These are phyloP conservation scores for Alternaria sp. DNA, from an alignment of 2,329 filamentous ascomycete species.

Conservation along the genomic window DNA sequence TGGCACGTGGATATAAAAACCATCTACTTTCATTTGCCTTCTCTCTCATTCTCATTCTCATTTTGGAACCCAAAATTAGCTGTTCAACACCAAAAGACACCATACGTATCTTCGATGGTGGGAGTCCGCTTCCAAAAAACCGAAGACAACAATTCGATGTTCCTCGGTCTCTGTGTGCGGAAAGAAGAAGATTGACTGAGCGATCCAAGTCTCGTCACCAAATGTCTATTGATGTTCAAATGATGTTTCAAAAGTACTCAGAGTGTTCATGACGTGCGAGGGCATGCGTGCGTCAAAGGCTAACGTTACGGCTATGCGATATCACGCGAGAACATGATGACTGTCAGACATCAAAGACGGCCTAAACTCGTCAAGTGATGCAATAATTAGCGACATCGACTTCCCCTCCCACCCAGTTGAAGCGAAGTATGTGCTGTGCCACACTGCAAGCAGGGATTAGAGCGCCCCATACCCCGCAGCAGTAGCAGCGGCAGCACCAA, in stretches of 20 bases:
- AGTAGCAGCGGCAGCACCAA: background rate
- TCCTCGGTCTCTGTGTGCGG: background rate
- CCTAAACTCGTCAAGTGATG: background rate
- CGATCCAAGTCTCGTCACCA: background rate
- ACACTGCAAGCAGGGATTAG: background rate
- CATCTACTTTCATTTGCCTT: background rate
- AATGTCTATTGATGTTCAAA: background rate
- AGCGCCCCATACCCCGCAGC: background rate
- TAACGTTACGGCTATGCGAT: background rate
- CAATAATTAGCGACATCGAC: background rate
- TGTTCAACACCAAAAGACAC: too few relatives aligned
- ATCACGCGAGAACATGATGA: background rate
- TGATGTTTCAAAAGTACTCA: background rate
- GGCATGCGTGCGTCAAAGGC: background rate
- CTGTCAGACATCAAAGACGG: background rate
- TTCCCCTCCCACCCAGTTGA: background rate
- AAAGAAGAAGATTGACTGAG: background rate
- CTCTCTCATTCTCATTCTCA: too few relatives aligned
- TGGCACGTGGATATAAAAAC: background rate
- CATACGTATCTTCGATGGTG: too few relatives aligned
- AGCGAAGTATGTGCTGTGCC: background rate
- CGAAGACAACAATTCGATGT: background rate
- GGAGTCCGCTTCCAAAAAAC: background rate
- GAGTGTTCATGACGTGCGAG: background rate
- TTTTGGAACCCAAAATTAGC: too few relatives aligned